Conservation (phyloP, 257 asterid species). For the Leptodermis oblonga region DNA sequence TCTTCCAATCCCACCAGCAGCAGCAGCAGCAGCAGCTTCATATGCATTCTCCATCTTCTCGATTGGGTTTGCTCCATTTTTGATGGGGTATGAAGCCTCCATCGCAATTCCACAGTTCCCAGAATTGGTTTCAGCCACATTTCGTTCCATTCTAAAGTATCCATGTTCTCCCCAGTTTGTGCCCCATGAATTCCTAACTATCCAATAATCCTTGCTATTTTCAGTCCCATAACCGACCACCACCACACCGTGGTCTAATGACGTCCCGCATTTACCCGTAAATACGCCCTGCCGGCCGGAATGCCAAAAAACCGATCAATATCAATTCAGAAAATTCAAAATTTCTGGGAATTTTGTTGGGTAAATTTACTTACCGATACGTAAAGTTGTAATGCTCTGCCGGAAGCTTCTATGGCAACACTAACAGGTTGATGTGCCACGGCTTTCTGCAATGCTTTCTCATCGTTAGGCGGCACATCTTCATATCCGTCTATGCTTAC, state of each 20-base stretch:
- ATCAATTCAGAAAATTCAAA: no score
- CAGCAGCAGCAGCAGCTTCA: no score
- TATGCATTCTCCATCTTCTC: background rate
- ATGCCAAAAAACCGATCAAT: no score
- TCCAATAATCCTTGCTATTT: slow-evolving; percentile 65
- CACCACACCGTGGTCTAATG: slow-evolving; percentile 73
- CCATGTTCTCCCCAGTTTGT: slow-evolving; percentile 75
- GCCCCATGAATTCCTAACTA: slow-evolving; percentile 89
- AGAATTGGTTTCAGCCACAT: slow-evolving; percentile 16
- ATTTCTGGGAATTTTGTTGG: no score
- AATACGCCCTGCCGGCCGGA: slow-evolving; percentile 75
- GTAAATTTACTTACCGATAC: slow-evolving; percentile 45
- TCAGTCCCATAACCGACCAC: slow-evolving; percentile 77
- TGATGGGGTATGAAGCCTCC: slow-evolving; percentile 72
- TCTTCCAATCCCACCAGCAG: slow-evolving; percentile 3
- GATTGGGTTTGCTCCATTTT: slow-evolving; percentile 22
- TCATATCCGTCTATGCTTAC: slow-evolving; percentile 80
- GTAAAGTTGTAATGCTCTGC: slow-evolving; percentile 69
- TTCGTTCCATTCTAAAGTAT: slow-evolving; percentile 55
- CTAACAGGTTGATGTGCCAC: slow-evolving; percentile 86
- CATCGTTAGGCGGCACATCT: slow-evolving; percentile 56
- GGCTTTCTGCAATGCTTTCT: slow-evolving; percentile 68
- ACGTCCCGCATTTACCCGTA: slow-evolving; percentile 55
- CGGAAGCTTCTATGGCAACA: slow-evolving; percentile 82
- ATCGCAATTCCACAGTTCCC: slow-evolving; percentile 78